These are phyloP conservation scores for Elasticomyces elasticus DNA, from an alignment of 495 filamentous ascomycete genomes.

Conservation along the genomic window DNA sequence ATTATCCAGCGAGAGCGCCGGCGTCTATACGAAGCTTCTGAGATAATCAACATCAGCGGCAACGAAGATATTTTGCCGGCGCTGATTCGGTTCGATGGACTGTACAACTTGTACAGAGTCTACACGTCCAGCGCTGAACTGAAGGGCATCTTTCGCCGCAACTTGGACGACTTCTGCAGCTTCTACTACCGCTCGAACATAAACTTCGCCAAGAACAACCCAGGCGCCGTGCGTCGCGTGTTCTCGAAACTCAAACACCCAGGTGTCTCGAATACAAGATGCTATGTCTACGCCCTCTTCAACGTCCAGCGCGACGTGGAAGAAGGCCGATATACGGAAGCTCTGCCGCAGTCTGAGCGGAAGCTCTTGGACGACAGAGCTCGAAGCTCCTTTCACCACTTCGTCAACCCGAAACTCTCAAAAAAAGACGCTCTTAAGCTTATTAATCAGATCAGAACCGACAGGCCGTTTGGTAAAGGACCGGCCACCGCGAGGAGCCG, in stretches of 20 bases:
- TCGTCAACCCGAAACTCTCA: not conserved
- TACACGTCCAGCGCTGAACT: too few relatives aligned
- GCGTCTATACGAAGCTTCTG: not conserved
- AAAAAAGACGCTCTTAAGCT: not conserved
- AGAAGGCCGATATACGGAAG: not conserved
- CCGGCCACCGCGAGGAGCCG: not conserved
- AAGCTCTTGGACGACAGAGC: not conserved
- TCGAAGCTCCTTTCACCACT: not conserved
- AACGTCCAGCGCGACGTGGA: not conserved
- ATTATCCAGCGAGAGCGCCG: not conserved
- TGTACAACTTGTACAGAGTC: not conserved
- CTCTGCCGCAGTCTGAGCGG: too few relatives aligned
- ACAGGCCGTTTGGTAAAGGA: not conserved
- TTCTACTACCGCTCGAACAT: too few relatives aligned
- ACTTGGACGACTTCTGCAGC: too few relatives aligned
- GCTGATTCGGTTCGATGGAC: not conserved
- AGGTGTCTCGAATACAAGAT: not conserved
- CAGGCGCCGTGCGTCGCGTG: too few relatives aligned
- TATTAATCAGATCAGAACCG: not conserved
- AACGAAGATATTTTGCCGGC: not conserved
- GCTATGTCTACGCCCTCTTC: not conserved
- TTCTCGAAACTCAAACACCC: not conserved
- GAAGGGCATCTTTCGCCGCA: too few relatives aligned
- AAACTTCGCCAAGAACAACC: too few relatives aligned
- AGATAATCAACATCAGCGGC: not conserved